Conservation (phyloP, 495 filamentous ascomycete genomes). For the Hypoxylon lenormandii region DNA sequence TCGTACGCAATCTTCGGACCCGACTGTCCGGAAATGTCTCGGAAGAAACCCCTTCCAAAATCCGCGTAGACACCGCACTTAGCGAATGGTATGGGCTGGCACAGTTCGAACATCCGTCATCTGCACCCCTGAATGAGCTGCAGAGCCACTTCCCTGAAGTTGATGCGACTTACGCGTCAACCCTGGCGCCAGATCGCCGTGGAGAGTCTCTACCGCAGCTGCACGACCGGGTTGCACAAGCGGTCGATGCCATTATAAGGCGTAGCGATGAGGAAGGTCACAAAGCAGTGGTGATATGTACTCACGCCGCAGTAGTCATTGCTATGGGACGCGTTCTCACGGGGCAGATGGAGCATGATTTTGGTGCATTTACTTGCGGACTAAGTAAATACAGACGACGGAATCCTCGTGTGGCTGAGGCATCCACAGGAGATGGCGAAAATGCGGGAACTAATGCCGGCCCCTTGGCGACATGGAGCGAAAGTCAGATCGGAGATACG, state of each 20-base stretch:
- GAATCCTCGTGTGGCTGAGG: background rate
- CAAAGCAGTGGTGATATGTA: slow-evolving; percentile 80
- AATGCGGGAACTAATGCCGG: slow-evolving; percentile 9
- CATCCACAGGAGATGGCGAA: background rate
- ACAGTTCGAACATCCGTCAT: slow-evolving; percentile 83
- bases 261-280: slow-evolving; percentile 72
- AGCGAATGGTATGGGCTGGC: slow-evolving; percentile 92
- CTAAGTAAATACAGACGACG: slow-evolving; percentile 68
- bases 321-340: slow-evolving; percentile 84
- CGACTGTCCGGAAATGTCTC: slow-evolving; percentile 33
- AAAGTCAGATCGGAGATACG: slow-evolving; percentile 41
- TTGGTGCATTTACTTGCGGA: slow-evolving; percentile 85
- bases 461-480: slow-evolving; percentile 35
- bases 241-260: slow-evolving; percentile 75
- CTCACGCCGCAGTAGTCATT: slow-evolving; percentile 91
- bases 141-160: slow-evolving; percentile 72
- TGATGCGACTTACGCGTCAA: slow-evolving; percentile 66
- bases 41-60: slow-evolving; percentile 44
- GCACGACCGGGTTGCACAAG: slow-evolving; percentile 80
- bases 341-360: slow-evolving; percentile 78
- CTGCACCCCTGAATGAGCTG: slow-evolving; percentile 71
- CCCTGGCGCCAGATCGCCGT: slow-evolving; percentile 71
- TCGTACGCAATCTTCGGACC: slow-evolving; percentile 54
- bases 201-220: slow-evolving; percentile 84
- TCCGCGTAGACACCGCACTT: slow-evolving; percentile 79